Evolutionary conservation across 2,329 filamentous ascomycete species (phyloP).

Genomic region (Coleophoma eucalyptorum): DNA sequence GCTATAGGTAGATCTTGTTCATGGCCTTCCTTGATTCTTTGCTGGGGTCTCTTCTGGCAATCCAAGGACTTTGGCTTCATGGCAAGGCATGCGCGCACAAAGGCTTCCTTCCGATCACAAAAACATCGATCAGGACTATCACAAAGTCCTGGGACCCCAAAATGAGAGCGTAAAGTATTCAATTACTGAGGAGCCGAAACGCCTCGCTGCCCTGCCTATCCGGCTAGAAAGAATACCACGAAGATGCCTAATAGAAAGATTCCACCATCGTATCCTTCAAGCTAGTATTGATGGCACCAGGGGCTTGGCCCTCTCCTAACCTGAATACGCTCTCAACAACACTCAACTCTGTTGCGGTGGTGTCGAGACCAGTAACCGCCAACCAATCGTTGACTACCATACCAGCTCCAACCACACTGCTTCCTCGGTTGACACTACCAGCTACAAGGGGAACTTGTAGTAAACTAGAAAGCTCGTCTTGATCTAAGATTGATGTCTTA

Average conservation of each 20-base stretch:
- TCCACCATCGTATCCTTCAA: conserved; percentile 99
- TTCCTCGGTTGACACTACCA: conserved; percentile 88
- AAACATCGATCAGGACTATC: background rate
- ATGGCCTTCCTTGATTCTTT: too few species aligned
- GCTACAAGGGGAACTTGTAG: conserved; percentile 95
- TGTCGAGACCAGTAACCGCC: conserved; percentile 88
- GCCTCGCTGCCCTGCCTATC: background rate
- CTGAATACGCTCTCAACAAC: conserved; percentile 96
- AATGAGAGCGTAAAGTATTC: too few species aligned
- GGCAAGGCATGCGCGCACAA: too few species aligned
- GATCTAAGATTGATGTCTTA: conserved; percentile 94
- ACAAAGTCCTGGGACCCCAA: too few species aligned
- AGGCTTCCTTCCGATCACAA: too few species aligned
- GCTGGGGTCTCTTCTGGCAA: too few species aligned
- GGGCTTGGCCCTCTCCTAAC: conserved; percentile 79
- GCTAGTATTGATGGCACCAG: conserved; percentile 72
- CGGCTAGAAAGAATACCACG: conserved; percentile 3
- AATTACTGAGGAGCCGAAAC: background rate
- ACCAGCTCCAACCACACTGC: conserved; percentile 89
- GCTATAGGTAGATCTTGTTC: too few species aligned
- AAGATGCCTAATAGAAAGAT: conserved; percentile 78
- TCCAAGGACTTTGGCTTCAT: too few species aligned
- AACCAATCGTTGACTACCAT: conserved; percentile 99
- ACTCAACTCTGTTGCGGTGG: conserved; percentile 94
- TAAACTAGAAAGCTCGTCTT: conserved; percentile 92